Base-by-base conservation (phyloP, 805 yeast species). In the Wickerhamomyces ciferrii region DNA sequence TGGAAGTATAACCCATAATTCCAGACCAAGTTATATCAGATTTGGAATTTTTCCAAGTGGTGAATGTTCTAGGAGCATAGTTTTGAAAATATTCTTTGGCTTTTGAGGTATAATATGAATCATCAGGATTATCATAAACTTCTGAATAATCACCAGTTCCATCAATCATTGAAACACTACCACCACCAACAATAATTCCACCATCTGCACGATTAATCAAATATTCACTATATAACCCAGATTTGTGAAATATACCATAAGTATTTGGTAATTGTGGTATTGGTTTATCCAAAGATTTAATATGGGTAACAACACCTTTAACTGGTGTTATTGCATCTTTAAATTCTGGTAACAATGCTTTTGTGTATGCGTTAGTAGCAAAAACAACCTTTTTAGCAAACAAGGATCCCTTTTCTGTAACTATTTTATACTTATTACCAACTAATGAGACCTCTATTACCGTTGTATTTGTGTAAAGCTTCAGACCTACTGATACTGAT, bases 1-100 rank as follows among this genome's bases (percentile, higher is more conserved):
- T 76, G 25, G 63, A 61, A 5, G 76, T 59, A 51, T 64, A 72
- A 4, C 78, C 79, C 58, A 73, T 58, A n/a, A 74, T 71, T 21
- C 79, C 79, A 25, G 71, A 53, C 80, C 79, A 75, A 10, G 58
- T 48, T 25, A 55, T 53, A 17, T 61, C 57, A 2, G 61, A 50
- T 18, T 56, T 47, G 4, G 55, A 48, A 29, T 52, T 50, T 49
- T 62, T 58, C 72, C 72, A 67, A 13, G 68, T 61, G 36, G 61
- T 51, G 49, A 61, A 70, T 32, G 47, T 52, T 9, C 56, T 48
- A 27, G 50, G 50, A 71, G 69, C 67, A 44, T 60, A 69, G 34
- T 54, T 50, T 2, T 55, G 46, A 43, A 63, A 64, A 37, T 58
- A 60, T 8, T 52, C 43, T 18, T 49, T 41, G 7, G 61, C 43